Conservation (phyloP, 352 stramenopile genomes). For the Pelagophyceae sp. region DNA sequence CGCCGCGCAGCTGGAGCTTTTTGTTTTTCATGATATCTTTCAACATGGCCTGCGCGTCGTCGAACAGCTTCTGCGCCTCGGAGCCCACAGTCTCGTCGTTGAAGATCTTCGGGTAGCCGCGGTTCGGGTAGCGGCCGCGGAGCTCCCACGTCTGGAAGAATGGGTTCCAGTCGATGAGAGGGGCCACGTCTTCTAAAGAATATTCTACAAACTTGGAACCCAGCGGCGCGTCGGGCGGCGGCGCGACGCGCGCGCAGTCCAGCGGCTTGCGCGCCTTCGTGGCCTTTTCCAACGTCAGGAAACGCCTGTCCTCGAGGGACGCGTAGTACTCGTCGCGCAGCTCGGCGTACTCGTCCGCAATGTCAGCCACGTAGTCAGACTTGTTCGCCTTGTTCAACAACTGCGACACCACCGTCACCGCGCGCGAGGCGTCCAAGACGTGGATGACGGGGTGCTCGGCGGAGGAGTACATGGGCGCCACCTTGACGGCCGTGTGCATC, state of each 20-base stretch:
- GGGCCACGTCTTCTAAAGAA: conserved; percentile 71
- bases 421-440: conserved; percentile 89
- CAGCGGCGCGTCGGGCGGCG: conserved; percentile 66
- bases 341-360: conserved; percentile 82
- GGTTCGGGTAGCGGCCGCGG: conserved; percentile 89
- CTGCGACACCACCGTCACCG: conserved; percentile 84
- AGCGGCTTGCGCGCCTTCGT: conserved; percentile 70
- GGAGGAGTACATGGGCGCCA: conserved; percentile 87
- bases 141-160: conserved; percentile 98
- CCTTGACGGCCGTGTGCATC: conserved; percentile 97
- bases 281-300: conserved; percentile 63
- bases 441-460: conserved; percentile 90
- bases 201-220: conserved; percentile 73
- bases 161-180: conserved; percentile 97
- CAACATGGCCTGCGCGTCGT: conserved; percentile 86
- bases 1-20: conserved; percentile 72
- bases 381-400: conserved; percentile 77
- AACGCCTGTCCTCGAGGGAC: conserved; percentile 68
- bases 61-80: conserved; percentile 91
- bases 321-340: conserved; percentile 46
- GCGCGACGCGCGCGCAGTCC: conserved; percentile 73
- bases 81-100: conserved; percentile 83
- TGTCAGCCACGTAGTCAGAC: conserved; percentile 83
- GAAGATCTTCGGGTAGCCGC: conserved; percentile 96
- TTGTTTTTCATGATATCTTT: conserved; percentile 85